Percentiles rank a stretch among this genome's conserved stretches.
Evolutionary conservation across 768 basidiomycete species (phyloP).

Genomic region (Tephrocybe sp.): DNA sequence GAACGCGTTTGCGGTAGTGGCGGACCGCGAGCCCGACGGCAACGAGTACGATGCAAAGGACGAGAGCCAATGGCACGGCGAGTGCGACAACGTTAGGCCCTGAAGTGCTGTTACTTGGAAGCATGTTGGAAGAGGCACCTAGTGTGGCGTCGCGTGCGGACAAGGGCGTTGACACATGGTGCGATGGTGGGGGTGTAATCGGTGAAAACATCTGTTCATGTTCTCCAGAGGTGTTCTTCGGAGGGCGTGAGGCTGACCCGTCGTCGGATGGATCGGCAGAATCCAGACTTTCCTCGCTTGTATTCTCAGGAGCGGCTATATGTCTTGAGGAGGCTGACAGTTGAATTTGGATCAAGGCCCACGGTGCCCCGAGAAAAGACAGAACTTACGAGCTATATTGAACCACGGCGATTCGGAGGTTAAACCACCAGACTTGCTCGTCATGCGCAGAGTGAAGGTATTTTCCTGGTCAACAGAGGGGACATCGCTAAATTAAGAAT

Average conservation of each 20-base stretch:
- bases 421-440: conserved; percentile 24
- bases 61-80: conserved; percentile 31
- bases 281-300: background rate
- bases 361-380: background rate
- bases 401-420: conserved; percentile 24
- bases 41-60: conserved; percentile 27
- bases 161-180: background rate
- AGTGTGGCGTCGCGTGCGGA: conserved; percentile 5
- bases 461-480: conserved; percentile 1
- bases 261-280: background rate
- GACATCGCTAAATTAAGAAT: conserved; percentile 3
- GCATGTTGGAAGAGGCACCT: conserved; percentile 12
- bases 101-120: conserved; percentile 19
- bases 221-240: background rate
- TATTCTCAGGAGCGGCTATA: background rate
- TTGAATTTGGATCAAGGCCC: background rate
- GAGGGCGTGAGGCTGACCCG: background rate
- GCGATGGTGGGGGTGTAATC: background rate
- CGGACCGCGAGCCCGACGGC: conserved; percentile 25
- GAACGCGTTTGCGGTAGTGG: conserved; percentile 22
- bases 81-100: conserved; percentile 27
- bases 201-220: background rate
- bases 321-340: background rate
- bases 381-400: conserved; percentile 22
- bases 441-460: conserved; percentile 13